Conservation (phyloP, 2,329 filamentous ascomycete species). For the Didymella arachidicola region DNA sequence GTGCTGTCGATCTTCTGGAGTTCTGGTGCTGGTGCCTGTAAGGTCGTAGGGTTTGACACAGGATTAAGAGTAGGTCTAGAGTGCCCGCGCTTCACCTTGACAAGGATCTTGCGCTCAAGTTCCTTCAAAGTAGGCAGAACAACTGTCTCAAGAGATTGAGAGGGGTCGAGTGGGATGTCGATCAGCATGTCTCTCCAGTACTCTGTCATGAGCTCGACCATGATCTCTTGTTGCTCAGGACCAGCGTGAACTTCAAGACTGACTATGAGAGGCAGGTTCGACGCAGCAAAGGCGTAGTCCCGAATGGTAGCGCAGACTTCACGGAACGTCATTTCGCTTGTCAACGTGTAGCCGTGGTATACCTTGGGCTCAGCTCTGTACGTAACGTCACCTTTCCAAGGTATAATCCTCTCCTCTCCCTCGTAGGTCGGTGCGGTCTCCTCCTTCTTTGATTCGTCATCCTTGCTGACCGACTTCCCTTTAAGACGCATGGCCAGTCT, state of each 20-base stretch:
- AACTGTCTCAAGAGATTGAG: constrained; percentile 58
- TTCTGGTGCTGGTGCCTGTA: constrained; percentile 36
- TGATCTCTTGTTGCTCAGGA: constrained; percentile 82
- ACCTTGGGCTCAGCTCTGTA: constrained; percentile 73
- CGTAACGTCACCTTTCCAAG: constrained; percentile 44
- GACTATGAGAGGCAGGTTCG: constrained; percentile 82
- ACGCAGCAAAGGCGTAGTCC: constrained; percentile 78
- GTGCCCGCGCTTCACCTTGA: constrained; percentile 60
- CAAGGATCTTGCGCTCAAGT: constrained; percentile 76
- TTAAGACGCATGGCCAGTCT: constrained; percentile 46
- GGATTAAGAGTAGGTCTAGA: constrained; percentile 37
- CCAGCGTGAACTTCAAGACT: constrained; percentile 91
- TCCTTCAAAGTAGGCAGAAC: constrained; percentile 71
- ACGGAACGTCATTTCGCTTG: constrained; percentile 84
- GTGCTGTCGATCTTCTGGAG: constrained; percentile 35
- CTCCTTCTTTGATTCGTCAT: constrained; percentile 29
- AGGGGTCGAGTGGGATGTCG: constrained; percentile 59
- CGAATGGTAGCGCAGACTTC: constrained; percentile 83
- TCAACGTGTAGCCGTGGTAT: constrained; percentile 83
- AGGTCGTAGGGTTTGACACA: constrained; percentile 40
- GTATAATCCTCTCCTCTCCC: constrained; percentile 30
- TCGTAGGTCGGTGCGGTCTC: constrained; percentile 17
- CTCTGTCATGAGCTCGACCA: constrained; percentile 93
- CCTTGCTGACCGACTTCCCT: constrained; percentile 34
- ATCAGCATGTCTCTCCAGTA: constrained; percentile 81